Evolutionary conservation across 2,329 filamentous ascomycete species (phyloP).

Genomic region (Claviceps sp.): DNA sequence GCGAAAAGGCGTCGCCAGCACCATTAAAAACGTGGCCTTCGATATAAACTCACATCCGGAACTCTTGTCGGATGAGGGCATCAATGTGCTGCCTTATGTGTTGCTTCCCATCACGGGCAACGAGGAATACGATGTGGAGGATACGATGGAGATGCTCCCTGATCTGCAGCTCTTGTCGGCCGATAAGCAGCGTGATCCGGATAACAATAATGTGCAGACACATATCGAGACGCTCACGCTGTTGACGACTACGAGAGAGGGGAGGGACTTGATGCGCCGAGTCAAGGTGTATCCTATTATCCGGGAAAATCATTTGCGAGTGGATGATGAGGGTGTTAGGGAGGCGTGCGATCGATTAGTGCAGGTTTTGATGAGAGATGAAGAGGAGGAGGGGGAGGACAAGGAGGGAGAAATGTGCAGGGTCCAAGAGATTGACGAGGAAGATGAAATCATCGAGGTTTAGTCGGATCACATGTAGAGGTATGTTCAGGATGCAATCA

Average conservation of each 20-base stretch:
- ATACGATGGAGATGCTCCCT: constrained; percentile 72
- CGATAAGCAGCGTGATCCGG: constrained; percentile 74
- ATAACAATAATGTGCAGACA: constrained; percentile 64
- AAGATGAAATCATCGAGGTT: constrained; percentile 42
- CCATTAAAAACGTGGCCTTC: constrained; percentile 89
- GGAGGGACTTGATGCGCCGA: constrained; percentile 58
- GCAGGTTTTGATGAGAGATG: constrained; percentile 74
- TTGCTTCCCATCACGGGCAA: constrained; percentile 76
- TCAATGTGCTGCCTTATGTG: constrained; percentile 78
- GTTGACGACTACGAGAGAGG: constrained; percentile 63
- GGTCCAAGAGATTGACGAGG: constrained; percentile 35
- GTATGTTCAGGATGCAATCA: not conserved
- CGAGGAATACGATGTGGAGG: constrained; percentile 80
- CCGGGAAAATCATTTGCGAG: constrained; percentile 67
- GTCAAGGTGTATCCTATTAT: constrained; percentile 83
- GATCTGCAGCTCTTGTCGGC: constrained; percentile 82
- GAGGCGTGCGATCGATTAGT: constrained; percentile 84
- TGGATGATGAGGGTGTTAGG: constrained; percentile 64
- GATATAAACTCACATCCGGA: constrained; percentile 58
- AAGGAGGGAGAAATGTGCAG: constrained; percentile 22
- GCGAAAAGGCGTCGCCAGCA: constrained; percentile 86
- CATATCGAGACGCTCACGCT: constrained; percentile 82
- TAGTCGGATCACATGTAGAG: constrained; percentile 15
- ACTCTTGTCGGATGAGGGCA: constrained; percentile 57
- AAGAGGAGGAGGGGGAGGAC: constrained; percentile 36